Conservation (phyloP, 1,284 basidiomycete species). For the Melampsora larici-populina region DNA sequence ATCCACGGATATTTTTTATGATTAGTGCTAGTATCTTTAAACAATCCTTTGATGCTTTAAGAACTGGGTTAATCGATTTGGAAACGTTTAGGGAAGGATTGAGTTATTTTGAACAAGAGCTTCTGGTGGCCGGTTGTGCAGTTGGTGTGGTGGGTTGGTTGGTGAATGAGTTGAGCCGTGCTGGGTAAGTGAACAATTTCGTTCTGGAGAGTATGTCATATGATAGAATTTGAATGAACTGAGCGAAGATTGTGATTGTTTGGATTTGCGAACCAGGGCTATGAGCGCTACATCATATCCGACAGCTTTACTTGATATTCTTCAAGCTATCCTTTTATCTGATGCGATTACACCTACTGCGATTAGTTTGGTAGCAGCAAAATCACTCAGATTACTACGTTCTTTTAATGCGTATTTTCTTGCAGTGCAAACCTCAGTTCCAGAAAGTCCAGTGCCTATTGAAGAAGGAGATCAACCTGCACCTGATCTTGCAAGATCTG, state of each 20-base stretch:
- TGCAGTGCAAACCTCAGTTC: neutral
- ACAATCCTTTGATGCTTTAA: constrained; percentile 41
- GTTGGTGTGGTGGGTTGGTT: constrained; percentile 40
- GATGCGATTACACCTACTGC: constrained; percentile 29
- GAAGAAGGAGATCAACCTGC: constrained; percentile 8
- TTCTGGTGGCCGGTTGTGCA: constrained; percentile 27
- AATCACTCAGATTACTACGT: constrained; percentile 24
- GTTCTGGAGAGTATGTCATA: too few relatives aligned
- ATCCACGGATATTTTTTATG: constrained; percentile 33
- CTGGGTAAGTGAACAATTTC: constrained; percentile 9
- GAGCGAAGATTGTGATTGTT: neutral
- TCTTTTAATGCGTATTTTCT: constrained; percentile 11
- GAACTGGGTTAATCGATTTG: constrained; percentile 23
- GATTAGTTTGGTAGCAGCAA: constrained; percentile 20
- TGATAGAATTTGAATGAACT: too few relatives aligned
- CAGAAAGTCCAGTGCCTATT: neutral
- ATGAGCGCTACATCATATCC: constrained; percentile 14
- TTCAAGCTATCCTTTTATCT: constrained; percentile 39
- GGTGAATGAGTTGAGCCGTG: constrained; percentile 25
- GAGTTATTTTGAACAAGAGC: constrained; percentile 40
- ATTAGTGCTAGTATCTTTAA: constrained; percentile 34
- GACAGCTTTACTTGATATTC: constrained; percentile 31
- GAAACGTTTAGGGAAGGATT: constrained; percentile 35
- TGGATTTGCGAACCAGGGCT: neutral
- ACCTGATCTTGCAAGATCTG: constrained; percentile 5